phyloP scores from a whole-genome alignment of 805 yeast genomes.

The Saccharomyces kudriavzevii region DNA sequence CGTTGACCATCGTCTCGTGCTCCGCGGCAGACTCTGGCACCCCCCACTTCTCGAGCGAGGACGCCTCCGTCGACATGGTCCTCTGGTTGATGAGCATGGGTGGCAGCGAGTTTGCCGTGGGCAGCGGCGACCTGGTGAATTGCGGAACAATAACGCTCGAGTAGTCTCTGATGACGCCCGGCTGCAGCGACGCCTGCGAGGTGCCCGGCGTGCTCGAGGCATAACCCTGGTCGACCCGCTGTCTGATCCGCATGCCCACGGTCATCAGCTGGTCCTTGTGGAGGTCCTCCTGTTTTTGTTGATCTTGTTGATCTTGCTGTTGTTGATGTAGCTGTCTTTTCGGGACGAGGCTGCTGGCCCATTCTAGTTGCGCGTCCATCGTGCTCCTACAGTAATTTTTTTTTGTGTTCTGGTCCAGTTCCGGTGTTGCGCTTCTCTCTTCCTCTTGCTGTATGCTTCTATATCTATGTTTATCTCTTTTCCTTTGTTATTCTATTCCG shows the following conservation, averaged over 20 bases:
- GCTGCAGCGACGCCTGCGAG: slow-evolving; percentile 3
- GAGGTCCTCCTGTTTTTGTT: slow-evolving; percentile 27
- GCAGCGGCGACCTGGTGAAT: slow-evolving; percentile 30
- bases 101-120: slow-evolving; percentile 23
- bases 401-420: too few relatives aligned
- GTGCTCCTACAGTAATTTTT: too few relatives aligned
- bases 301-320: not conserved
- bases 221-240: slow-evolving; percentile 58
- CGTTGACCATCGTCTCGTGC: not conserved
- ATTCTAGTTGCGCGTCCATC: not conserved
- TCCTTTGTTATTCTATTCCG: not conserved
- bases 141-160: slow-evolving; percentile 22
- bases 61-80: slow-evolving; percentile 26
- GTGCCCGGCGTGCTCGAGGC: slow-evolving; percentile 5
- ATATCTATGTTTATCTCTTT: too few relatives aligned
- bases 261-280: slow-evolving; percentile 39
- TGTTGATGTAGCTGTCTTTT: slow-evolving; percentile 28
- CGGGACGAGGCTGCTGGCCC: slow-evolving; percentile 1
- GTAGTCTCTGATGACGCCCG: slow-evolving; percentile 16
- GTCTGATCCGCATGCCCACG: slow-evolving; percentile 65
- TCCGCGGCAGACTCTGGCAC: slow-evolving; percentile 2
- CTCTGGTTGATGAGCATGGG: slow-evolving; percentile 31
- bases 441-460: not conserved
- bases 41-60: slow-evolving; percentile 33
- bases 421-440: not conserved